phyloP scores from a whole-genome alignment of 805 yeast species.

The Wickerhamiella cacticola region DNA sequence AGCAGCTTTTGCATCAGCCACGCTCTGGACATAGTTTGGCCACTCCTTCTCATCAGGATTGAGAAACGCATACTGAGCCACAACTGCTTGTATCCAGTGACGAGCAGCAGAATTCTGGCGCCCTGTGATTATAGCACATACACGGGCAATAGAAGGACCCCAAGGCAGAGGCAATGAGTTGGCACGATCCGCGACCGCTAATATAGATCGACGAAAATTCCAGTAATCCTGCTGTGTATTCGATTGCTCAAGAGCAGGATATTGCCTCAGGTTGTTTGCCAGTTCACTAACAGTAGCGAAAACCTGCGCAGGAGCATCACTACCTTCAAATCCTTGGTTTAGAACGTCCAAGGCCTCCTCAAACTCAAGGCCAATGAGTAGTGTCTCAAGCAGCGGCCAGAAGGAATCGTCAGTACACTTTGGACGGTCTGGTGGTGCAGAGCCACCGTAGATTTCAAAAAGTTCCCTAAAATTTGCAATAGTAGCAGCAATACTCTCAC shows the following conservation, averaged over 20 bases:
- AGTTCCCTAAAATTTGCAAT: slow-evolving; percentile 3
- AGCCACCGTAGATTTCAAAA: neutral
- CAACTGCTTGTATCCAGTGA: slow-evolving; percentile 17
- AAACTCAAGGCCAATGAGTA: neutral
- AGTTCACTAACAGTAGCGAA: neutral
- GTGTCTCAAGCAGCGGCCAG: slow-evolving; percentile 7
- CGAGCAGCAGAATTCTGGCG: slow-evolving; percentile 1
- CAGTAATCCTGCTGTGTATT: slow-evolving; percentile 11
- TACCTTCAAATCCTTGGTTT: neutral
- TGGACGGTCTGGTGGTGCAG: neutral
- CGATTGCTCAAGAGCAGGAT: neutral
- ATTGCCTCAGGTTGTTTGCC: neutral
- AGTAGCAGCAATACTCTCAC: neutral
- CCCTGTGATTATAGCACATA: slow-evolving; percentile 15
- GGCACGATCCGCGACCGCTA: slow-evolving; percentile 9
- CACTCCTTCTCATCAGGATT: slow-evolving; percentile 17
- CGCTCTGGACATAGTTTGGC: slow-evolving; percentile 11
- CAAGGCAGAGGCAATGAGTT: neutral
- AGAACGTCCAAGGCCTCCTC: slow-evolving; percentile 1
- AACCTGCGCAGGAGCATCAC: neutral
- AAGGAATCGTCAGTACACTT: neutral
- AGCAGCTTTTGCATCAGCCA: slow-evolving; percentile 10
- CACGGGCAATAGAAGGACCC: slow-evolving; percentile 5
- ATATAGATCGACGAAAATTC: slow-evolving; percentile 18
- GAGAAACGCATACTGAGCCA: slow-evolving; percentile 13